phyloP scores from a whole-genome alignment of 768 basidiomycete genomes.

The Cantharellus anzutake region DNA sequence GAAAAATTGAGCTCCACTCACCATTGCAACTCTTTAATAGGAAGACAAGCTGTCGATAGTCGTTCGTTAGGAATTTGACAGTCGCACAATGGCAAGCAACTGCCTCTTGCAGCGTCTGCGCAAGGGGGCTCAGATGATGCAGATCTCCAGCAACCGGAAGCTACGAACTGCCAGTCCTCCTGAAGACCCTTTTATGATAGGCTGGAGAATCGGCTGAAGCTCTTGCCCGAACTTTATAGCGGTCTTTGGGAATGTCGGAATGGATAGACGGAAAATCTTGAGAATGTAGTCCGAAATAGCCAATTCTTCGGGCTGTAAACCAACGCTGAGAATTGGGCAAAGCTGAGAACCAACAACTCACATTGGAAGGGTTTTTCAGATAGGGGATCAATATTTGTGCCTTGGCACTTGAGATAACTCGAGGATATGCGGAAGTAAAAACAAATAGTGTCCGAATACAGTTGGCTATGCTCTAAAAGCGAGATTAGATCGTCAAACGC shows the following conservation, averaged over 20 bases:
- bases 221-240: constrained; percentile 77
- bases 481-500: not conserved
- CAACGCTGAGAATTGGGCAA: not conserved
- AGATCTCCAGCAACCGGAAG: not conserved
- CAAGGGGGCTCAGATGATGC: not conserved
- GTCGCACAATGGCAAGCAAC: constrained; percentile 85
- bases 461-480: constrained; percentile 50
- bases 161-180: constrained; percentile 40
- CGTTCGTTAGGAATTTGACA: constrained; percentile 70
- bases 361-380: constrained; percentile 62
- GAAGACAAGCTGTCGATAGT: constrained; percentile 57
- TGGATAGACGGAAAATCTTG: constrained; percentile 67
- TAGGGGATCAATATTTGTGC: constrained; percentile 82
- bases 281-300: constrained; percentile 70
- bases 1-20: constrained; percentile 16
- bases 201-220: constrained; percentile 60
- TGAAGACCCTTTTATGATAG: constrained; percentile 64
- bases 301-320: constrained; percentile 56
- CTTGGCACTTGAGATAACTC: constrained; percentile 62
- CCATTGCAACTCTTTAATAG: constrained; percentile 76
- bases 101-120: constrained; percentile 70
- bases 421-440: constrained; percentile 65
- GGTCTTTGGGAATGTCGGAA: constrained; percentile 80
- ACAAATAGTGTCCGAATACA: constrained; percentile 74
- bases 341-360: constrained; percentile 20